These are phyloP conservation scores for Lactifluus pinguis DNA, from an alignment of 768 basidiomycete genomes.

Conservation along the genomic window DNA sequence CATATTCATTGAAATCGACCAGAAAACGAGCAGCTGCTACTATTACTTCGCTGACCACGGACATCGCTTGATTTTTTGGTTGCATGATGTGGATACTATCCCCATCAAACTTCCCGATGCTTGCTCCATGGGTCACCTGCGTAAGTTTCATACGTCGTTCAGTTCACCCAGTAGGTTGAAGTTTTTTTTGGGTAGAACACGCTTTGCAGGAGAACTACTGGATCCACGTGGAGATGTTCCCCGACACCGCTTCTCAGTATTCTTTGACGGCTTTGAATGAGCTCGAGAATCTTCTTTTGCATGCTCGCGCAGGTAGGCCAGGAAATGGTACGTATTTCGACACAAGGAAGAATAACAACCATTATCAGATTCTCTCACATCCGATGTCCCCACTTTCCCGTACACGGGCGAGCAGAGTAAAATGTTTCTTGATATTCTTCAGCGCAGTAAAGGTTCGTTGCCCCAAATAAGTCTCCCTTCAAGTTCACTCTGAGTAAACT, in stretches of 20 bases:
- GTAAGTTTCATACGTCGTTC: background rate
- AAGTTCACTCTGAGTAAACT: background rate
- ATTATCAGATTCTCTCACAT: conserved; percentile 1
- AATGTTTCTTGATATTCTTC: background rate
- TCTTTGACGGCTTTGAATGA: background rate
- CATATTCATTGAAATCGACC: conserved; percentile 5
- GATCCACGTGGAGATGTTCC: conserved; percentile 12
- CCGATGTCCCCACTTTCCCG: conserved; percentile 6
- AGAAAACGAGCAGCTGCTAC: background rate
- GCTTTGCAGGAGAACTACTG: conserved; percentile 12
- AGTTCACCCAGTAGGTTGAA: background rate
- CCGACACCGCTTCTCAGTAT: background rate
- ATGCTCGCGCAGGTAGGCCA: conserved; percentile 4
- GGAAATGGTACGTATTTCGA: background rate
- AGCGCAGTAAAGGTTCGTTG: background rate
- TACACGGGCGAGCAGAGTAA: background rate
- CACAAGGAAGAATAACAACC: background rate
- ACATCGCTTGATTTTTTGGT: conserved; percentile 3
- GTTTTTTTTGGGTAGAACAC: background rate
- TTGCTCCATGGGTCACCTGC: background rate
- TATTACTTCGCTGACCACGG: conserved; percentile 11
- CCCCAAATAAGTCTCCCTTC: too few relatives aligned
- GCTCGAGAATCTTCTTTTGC: background rate
- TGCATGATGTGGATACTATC: background rate
- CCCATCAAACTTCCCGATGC: background rate